These are phyloP conservation scores for Paragyromitra xinjiangensis DNA, from an alignment of 495 filamentous ascomycete species.

Conservation along the genomic window DNA sequence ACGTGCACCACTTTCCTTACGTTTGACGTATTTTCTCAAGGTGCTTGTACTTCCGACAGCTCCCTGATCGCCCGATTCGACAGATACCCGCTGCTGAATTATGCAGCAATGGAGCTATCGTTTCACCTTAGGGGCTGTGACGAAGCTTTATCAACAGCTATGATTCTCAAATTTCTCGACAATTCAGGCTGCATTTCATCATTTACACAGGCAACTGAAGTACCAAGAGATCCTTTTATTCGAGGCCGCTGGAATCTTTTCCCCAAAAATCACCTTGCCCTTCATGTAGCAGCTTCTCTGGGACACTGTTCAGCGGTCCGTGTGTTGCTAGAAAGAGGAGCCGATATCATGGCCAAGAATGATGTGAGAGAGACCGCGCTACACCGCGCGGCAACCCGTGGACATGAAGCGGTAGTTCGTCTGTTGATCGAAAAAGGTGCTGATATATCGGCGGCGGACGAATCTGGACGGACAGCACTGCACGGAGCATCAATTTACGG, in stretches of 20 bases:
- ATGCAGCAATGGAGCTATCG: neutral
- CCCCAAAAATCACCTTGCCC: neutral
- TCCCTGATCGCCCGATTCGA: neutral
- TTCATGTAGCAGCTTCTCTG: neutral
- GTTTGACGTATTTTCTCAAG: constrained; percentile 5
- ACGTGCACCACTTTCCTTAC: constrained; percentile 16
- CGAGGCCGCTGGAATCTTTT: neutral
- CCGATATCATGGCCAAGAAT: neutral
- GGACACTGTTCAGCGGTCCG: neutral
- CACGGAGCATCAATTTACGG: neutral
- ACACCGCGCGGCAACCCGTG: neutral
- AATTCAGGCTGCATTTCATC: neutral
- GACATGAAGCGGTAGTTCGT: neutral
- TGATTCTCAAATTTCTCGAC: neutral
- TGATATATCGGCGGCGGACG: neutral
- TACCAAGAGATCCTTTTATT: neutral
- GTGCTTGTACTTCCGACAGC: neutral
- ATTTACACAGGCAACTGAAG: neutral
- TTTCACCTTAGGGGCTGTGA: constrained; percentile 1
- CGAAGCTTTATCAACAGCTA: neutral
- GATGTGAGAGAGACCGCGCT: neutral
- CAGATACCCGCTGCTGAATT: constrained; percentile 7
- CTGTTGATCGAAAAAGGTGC: neutral
- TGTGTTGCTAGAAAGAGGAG: neutral
- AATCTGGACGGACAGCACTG: neutral